Conservation (phyloP, 2,329 filamentous ascomycete genomes). For the Emmonsia crescens region DNA sequence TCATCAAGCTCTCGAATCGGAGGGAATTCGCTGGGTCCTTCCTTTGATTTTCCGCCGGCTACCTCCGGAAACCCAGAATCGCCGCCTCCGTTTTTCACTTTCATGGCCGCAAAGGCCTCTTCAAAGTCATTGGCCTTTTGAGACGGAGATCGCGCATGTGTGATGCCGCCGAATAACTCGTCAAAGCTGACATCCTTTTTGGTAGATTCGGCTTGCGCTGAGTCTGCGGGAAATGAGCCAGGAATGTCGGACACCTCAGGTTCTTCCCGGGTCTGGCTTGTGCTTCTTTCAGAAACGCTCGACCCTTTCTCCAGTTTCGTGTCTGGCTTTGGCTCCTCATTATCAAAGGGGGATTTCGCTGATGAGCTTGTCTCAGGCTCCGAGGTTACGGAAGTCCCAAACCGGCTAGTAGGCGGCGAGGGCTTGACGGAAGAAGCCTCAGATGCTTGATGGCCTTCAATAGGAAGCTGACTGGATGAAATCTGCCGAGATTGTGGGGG, state of each 20-base stretch:
- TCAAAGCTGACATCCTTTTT: conserved; percentile 34
- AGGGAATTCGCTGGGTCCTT: conserved; percentile 63
- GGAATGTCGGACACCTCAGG: conserved; percentile 27
- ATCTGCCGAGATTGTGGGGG: conserved; percentile 67
- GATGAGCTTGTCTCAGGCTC: conserved; percentile 13
- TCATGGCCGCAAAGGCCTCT: conserved; percentile 37
- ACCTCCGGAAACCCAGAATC: conserved; percentile 19
- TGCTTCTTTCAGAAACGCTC: not conserved
- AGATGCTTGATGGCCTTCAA: conserved; percentile 46
- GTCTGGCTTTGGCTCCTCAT: not conserved
- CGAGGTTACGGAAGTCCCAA: conserved; percentile 42
- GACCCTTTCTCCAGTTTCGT: not conserved
- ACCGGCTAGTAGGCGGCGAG: conserved; percentile 58
- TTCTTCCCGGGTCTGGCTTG: not conserved
- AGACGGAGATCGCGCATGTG: conserved; percentile 34
- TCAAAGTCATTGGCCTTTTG: conserved; percentile 39
- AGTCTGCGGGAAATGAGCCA: conserved; percentile 36
- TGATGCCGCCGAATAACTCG: conserved; percentile 35
- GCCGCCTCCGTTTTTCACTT: conserved; percentile 37
- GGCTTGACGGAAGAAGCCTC: conserved; percentile 69
- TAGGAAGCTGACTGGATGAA: conserved; percentile 63
- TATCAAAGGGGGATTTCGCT: conserved; percentile 24
- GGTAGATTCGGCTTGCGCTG: conserved; percentile 14
- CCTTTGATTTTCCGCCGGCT: conserved; percentile 19
- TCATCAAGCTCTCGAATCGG: conserved; percentile 79